These are phyloP conservation scores for Lunularia cruciata DNA, from an alignment of 225 moss, liverwort and hornwort genomes.

Conservation along the genomic window DNA sequence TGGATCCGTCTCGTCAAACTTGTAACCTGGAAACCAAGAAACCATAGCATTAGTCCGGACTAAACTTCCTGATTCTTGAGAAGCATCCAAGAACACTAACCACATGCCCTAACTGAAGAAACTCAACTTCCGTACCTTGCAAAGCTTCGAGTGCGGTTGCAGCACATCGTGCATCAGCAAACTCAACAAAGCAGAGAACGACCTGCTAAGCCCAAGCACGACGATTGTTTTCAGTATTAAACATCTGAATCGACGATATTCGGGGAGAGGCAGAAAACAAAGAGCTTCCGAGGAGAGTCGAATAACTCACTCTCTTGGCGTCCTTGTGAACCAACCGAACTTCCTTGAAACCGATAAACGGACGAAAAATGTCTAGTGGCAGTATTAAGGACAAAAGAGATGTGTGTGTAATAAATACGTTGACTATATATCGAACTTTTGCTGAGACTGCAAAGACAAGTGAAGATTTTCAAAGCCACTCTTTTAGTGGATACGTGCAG, in stretches of 20 bases:
- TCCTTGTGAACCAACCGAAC: conserved; percentile 99
- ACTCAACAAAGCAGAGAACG: conserved; percentile 97
- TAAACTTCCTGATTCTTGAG: background rate
- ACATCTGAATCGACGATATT: no score
- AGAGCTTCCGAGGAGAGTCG: background rate
- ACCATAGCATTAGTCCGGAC: background rate
- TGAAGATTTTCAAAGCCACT: background rate
- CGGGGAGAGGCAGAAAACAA: background rate
- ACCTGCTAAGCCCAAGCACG: conserved; percentile 51
- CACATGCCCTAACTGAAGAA: background rate
- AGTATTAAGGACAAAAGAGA: conserved; percentile 28
- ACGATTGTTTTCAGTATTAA: no score
- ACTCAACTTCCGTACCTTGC: conserved; percentile 58
- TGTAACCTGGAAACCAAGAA: conserved; percentile 68
- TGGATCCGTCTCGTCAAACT: conserved; percentile 98
- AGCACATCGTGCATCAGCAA: conserved; percentile 98
- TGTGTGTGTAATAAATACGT: no score
- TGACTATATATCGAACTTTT: no score
- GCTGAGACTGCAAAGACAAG: no score
- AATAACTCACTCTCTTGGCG: conserved; percentile 83
- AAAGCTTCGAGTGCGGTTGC: conserved; percentile 96
- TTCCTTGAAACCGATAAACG: conserved; percentile 98
- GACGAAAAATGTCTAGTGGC: conserved; percentile 80
- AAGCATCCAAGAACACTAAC: background rate
- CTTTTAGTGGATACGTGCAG: conserved; percentile 76